Base-by-base conservation (phyloP, 2,329 filamentous ascomycete genomes). In the Aspergillus ibericus region DNA sequence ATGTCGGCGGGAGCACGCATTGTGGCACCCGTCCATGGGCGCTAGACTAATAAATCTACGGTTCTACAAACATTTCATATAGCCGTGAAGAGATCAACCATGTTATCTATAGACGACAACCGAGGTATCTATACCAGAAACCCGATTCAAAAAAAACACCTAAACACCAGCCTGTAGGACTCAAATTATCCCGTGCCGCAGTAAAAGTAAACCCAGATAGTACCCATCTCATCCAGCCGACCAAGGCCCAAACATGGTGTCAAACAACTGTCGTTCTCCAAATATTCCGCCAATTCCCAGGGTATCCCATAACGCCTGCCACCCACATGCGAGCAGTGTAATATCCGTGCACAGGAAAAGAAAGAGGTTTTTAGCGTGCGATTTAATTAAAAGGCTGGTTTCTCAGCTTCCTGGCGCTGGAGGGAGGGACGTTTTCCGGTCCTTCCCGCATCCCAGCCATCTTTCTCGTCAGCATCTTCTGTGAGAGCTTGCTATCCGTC, bases 361-460 rank as follows among this genome's bases (percentile, higher is more conserved):
- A 63, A 53, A 54, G 22, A 44, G 38, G 25, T 56, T 62, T 62
- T 49, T 22, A 29, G 16, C 34, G 42, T 22, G 35, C 27, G 16
- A 51, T 56, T 62, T 64, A 68, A 49, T 66, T 59, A 18, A 72
- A 70, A 49, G 68, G 66, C 32, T 70, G 69, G 32, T 56, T 68
- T 62, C 75, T 68, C 12, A 73, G 63, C 42, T 70, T 69, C 53
- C 74, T 70, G 22, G 69, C 66, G 53, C 63, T 62, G 18, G 63
- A 55, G 22, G 68, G 70, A 9, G 72, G 70, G 25, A 74, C 63
- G 61, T 82, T 81, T 63, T 82, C 80, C 44, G 77, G 73, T 3
- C 79, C 80, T 55, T 79, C 78, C 58, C 76, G 68, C 54, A 75
- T 71, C n/a, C 75, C 68, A 18, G 74, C 68, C 66, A 72, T 74